phyloP scores from a whole-genome alignment of 306 rosid species.

The Hippophae tibetana region DNA sequence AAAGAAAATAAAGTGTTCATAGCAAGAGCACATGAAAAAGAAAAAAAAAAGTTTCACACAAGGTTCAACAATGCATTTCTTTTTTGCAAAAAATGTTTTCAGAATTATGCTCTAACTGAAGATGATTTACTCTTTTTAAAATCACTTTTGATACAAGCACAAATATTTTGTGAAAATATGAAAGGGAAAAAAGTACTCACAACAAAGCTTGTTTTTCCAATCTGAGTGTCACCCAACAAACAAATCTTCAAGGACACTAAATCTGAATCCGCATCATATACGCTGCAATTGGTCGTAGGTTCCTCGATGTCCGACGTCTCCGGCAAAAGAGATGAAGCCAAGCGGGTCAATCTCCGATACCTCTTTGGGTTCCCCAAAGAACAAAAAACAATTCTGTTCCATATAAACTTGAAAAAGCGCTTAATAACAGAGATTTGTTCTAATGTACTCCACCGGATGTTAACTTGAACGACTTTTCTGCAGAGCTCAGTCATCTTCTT shows the following conservation, averaged over 20 bases:
- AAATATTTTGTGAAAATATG: neutral
- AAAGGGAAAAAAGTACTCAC: conserved; percentile 22
- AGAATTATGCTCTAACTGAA: too few relatives aligned
- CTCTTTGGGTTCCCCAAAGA: conserved; percentile 33
- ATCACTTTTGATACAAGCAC: too few relatives aligned
- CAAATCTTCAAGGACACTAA: conserved; percentile 76
- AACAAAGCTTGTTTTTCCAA: conserved; percentile 88
- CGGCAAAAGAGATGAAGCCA: conserved; percentile 3
- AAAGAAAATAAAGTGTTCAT: too few relatives aligned
- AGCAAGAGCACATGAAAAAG: too few relatives aligned
- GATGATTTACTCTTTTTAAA: too few relatives aligned
- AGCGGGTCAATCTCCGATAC: conserved; percentile 44
- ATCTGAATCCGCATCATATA: conserved; percentile 59
- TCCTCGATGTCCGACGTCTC: conserved; percentile 12
- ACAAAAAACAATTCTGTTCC: conserved; percentile 64
- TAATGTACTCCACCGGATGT: conserved; percentile 43
- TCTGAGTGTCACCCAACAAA: conserved; percentile 85
- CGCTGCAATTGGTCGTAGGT: conserved; percentile 11
- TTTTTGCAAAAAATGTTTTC: too few relatives aligned
- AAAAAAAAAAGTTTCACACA: too few relatives aligned
- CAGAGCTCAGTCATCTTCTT: conserved; percentile 59
- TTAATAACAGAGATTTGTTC: conserved; percentile 48
- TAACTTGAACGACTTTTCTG: conserved; percentile 42
- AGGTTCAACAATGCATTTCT: too few relatives aligned
- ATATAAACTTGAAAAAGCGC: conserved; percentile 55